These are phyloP conservation scores for Pichia cactophila DNA, from an alignment of 1,139 yeast species.

Conservation along the genomic window DNA sequence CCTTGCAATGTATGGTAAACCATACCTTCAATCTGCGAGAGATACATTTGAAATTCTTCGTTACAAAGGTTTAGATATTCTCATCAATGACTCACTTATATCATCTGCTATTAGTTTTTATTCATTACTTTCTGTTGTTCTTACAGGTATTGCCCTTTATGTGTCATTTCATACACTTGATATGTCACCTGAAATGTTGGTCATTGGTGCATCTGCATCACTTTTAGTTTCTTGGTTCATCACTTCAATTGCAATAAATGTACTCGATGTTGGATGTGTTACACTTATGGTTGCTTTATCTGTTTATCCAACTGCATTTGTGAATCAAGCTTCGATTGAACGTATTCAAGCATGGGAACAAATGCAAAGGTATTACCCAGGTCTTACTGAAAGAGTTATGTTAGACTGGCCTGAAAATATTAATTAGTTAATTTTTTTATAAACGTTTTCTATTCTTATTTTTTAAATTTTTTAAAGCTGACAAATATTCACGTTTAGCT, in stretches of 20 bases:
- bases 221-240: conserved; percentile 74
- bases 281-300: conserved; percentile 85
- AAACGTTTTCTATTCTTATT: neutral
- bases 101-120: conserved; percentile 74
- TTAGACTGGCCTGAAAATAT: conserved; percentile 12
- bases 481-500: conserved; percentile 29
- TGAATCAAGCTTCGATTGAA: conserved; percentile 27
- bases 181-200: conserved; percentile 61
- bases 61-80: conserved; percentile 77
- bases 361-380: conserved; percentile 66
- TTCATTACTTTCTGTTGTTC: conserved; percentile 63
- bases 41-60: conserved; percentile 77
- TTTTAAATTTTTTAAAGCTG: neutral
- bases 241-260: conserved; percentile 56
- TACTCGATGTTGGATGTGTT: conserved; percentile 74
- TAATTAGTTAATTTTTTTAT: neutral
- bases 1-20: conserved; percentile 79
- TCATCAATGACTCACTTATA: conserved; percentile 77
- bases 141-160: conserved; percentile 24
- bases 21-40: conserved; percentile 66
- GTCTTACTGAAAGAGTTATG: conserved; percentile 35
- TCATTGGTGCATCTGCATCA: conserved; percentile 70
- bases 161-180: conserved; percentile 39
- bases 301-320: conserved; percentile 76
- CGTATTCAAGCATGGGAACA: conserved; percentile 68